Evolutionary conservation across 2,329 filamentous ascomycete genomes (phyloP).

Genomic region (Paramyrothecium sp.): DNA sequence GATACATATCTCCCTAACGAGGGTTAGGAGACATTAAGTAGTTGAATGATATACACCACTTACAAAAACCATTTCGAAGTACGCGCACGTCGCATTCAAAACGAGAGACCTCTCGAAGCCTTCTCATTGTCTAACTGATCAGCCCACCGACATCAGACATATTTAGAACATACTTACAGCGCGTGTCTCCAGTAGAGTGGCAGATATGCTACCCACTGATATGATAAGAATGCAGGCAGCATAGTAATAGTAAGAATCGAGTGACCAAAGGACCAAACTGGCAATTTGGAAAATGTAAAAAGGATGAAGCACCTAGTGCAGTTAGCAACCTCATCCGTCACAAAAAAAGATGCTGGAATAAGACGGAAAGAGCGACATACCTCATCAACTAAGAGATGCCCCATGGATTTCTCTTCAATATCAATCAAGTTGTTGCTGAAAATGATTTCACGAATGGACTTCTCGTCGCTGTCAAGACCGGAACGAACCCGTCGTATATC

Average conservation of each 20-base stretch:
- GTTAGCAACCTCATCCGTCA: background rate
- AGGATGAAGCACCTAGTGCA: constrained; percentile 76
- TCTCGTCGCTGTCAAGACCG: constrained; percentile 87
- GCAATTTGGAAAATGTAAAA: constrained; percentile 99
- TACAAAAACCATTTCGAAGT: constrained; percentile 90
- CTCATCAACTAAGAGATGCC: constrained; percentile 86
- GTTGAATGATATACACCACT: constrained; percentile 22
- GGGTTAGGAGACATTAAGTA: background rate
- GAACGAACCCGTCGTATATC: constrained; percentile 70
- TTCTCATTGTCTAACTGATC: constrained; percentile 70
- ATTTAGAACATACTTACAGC: constrained; percentile 50
- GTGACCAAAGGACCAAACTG: constrained; percentile 88
- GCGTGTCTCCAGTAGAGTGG: constrained; percentile 86
- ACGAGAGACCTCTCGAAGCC: constrained; percentile 84
- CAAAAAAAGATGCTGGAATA: background rate
- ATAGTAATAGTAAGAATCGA: constrained; percentile 98
- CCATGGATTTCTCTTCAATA: constrained; percentile 83
- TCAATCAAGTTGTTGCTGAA: constrained; percentile 92
- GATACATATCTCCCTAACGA: constrained; percentile 72
- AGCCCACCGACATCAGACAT: background rate
- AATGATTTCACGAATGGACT: constrained; percentile 75
- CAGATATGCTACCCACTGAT: constrained; percentile 86
- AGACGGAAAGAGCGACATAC: constrained; percentile 35
- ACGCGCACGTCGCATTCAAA: constrained; percentile 97
- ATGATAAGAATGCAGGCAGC: constrained; percentile 93